phyloP scores from a whole-genome alignment of 202 grass and related monocot genomes.

The Cymbopogon flexuosus region DNA sequence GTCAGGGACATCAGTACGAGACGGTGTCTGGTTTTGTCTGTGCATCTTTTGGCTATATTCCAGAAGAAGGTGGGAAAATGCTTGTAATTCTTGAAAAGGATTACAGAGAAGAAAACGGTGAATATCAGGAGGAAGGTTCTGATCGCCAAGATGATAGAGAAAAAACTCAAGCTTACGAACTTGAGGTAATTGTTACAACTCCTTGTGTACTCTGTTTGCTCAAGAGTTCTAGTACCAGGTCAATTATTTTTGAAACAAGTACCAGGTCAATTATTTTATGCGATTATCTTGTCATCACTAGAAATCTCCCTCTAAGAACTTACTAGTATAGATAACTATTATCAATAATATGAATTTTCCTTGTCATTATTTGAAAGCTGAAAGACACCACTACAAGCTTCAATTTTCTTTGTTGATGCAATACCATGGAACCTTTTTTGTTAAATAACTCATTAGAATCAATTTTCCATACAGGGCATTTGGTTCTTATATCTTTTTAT shows the following conservation, averaged over 20 bases:
- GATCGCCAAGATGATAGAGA: conserved; percentile 63
- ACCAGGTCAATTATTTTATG: neutral
- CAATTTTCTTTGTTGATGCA: neutral
- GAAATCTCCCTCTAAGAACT: neutral
- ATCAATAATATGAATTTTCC: neutral
- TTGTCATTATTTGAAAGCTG: neutral
- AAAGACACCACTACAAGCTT: neutral
- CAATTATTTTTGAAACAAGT: neutral
- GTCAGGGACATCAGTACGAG: conserved; percentile 89
- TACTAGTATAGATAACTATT: neutral
- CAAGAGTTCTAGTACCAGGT: neutral
- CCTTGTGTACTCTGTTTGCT: neutral
- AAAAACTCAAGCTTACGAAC: conserved; percentile 75
- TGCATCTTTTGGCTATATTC: conserved; percentile 90
- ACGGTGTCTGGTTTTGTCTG: conserved; percentile 94
- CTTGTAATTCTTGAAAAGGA: conserved; percentile 73
- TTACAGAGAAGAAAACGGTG: conserved; percentile 54
- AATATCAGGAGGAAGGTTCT: conserved; percentile 54
- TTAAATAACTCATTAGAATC: neutral
- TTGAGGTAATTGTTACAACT: conserved; percentile 60
- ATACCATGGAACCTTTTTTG: neutral
- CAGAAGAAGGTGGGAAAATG: conserved; percentile 77
- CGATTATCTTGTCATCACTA: neutral
- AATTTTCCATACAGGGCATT: neutral
- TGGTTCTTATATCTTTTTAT: conserved; percentile 2